Evolutionary conservation across 345 rosid species (phyloP), one percentile per base, ranked within the genome.

Genomic region (Fremontodendron californicum): DNA sequence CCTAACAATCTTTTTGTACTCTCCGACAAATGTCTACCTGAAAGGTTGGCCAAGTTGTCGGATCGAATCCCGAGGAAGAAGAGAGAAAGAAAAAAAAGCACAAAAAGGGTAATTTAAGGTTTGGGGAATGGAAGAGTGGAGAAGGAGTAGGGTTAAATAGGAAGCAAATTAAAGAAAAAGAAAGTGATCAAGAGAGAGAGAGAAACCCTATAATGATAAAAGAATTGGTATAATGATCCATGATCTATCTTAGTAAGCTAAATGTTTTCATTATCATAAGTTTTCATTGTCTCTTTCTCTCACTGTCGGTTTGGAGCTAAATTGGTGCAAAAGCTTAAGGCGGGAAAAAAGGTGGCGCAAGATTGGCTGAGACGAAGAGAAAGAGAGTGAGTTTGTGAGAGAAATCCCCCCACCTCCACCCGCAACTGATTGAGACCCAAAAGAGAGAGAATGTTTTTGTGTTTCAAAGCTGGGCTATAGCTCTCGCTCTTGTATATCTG

Each of bases 261-360:
- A 79, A 54, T 73, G 68, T 57, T 48, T 69, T 79, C 55, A 78
- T 78, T 77, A 86, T 86, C 81, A 86, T 48, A 80, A 82, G 78
- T 80, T 73, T 55, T 86, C 86, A 42, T 58, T 84, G 55, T 82
- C 89, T 79, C n/a, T n/a, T n/a, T n/a, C n/a, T n/a, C 76, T 89
- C 86, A 62, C 75, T 81, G 79, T 84, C 83, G 78, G 77, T 39
- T 67, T 48, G 72, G 51, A 81, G 89, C 88, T 85, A 67, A 75
- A 90, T 90, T 88, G 91, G 76, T 86, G 91, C 85, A 79, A 73
- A 90, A 88, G 76, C 78, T 86, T 86, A 25, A 64, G 77, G 75
- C 65, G 77, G 84, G 77, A 78, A 65, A 81, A 82, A 84, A 78
- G 87, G 84, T 81, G 83, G 85, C 86, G 83, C 86, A 76, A 79